These are phyloP conservation scores for Trichoderma erinaceum DNA, from an alignment of 495 filamentous ascomycete genomes.

Conservation along the genomic window DNA sequence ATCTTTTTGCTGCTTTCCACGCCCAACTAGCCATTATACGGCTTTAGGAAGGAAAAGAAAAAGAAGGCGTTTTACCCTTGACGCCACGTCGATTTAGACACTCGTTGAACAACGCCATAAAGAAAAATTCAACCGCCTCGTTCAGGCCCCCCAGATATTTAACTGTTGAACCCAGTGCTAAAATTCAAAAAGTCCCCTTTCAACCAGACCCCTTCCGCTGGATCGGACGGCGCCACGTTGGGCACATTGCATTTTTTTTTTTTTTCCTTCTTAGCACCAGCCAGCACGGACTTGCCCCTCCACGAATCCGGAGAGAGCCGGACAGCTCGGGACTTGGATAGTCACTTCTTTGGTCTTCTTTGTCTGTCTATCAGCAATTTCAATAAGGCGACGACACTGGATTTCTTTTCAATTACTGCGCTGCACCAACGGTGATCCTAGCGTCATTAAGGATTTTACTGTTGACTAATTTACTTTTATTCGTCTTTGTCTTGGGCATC, in stretches of 20 bases:
- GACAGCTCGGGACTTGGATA: neutral
- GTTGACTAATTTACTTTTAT: neutral
- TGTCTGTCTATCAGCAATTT: no score
- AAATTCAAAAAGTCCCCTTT: neutral
- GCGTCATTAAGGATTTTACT: no score
- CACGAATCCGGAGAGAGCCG: neutral
- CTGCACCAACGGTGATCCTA: no score
- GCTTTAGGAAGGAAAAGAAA: neutral
- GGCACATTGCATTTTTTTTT: neutral
- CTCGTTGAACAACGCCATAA: neutral
- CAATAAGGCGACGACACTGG: no score
- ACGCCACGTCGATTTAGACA: slow-evolving; percentile 4
- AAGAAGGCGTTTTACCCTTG: neutral
- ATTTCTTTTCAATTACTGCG: no score
- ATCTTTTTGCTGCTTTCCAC: neutral
- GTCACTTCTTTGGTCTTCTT: no score
- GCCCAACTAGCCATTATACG: neutral
- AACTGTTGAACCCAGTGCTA: no score
- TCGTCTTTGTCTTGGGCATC: neutral
- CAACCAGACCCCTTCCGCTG: slow-evolving; percentile 1
- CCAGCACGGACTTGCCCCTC: neutral
- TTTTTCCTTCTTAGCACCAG: neutral
- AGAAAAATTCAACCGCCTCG: neutral
- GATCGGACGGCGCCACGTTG: slow-evolving; percentile 14
- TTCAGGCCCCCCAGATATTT: neutral